Conservation (phyloP, 73 alveolate genomes). For the Stentor roeselii region DNA sequence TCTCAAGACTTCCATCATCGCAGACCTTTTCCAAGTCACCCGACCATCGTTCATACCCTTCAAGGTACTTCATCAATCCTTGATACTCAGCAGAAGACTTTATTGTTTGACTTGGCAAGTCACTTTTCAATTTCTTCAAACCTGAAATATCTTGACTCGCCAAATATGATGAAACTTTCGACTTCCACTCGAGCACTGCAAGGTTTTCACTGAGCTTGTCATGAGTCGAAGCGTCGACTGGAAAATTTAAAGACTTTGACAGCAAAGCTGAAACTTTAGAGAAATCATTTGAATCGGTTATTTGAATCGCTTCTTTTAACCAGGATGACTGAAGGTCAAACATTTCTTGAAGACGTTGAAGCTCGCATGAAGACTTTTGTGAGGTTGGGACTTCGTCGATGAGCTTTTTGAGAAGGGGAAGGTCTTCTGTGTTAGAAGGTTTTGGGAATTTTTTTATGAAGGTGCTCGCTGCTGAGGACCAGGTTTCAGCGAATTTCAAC, state of each 20-base stretch:
- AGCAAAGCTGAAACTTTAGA: background rate
- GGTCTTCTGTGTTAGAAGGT: background rate
- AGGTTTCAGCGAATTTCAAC: background rate
- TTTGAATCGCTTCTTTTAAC: background rate
- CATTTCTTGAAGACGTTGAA: background rate
- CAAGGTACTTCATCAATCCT: background rate
- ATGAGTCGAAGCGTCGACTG: background rate
- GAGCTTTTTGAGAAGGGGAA: background rate
- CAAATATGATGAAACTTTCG: background rate
- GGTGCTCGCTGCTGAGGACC: background rate
- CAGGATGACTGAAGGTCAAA: background rate
- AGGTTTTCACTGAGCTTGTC: background rate
- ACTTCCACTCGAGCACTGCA: background rate
- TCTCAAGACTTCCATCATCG: background rate
- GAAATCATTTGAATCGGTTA: background rate
- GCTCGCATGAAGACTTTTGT: background rate
- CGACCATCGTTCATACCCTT: background rate
- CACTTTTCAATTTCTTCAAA: background rate
- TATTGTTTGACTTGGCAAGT: background rate
- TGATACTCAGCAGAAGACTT: background rate
- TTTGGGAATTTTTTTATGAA: background rate
- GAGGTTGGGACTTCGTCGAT: background rate
- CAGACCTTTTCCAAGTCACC: background rate
- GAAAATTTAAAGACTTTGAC: background rate
- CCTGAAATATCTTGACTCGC: background rate